Base-by-base conservation (phyloP, 805 yeast genomes). In the Candida fluviatilis region DNA sequence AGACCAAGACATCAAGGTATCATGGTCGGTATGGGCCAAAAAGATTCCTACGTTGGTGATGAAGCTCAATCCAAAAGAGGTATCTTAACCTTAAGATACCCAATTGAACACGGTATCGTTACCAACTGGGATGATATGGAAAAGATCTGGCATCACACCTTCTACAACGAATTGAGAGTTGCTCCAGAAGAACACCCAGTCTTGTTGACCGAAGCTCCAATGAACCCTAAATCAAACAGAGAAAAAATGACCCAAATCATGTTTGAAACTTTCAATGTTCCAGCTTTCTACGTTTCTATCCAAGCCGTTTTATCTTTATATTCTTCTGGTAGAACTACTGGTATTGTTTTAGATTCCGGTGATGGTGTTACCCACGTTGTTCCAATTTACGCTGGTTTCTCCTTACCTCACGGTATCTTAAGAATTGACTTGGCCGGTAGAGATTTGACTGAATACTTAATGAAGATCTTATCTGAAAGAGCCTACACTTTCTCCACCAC, bases 91-190 rank as follows among this genome's bases (percentile, higher is more conserved):
- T 78, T 93, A 69, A 86, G 95, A 76, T 93, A 93, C 80, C 99
- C 99, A 67, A 93, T 91, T 68, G 98, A 93, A 80, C 99, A 93
- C 80, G 99, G 99, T 86, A 89, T 93, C 58, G 98, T 93, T 52
- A 91, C 96, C 75, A 89, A 93, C 89, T 93, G 99, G 99, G 97
- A 91, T 70, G 99, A 93, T 69, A 93, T 93, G 99, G 99, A 93
- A 79, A 91, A 91, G 78, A 93, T 93, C 80, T 93, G 99, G 99
- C 98, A 93, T 75, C 99, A 93, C 82, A 93, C 98, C 60, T 93
- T 93, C 82, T 91, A 90, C 91, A 93, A 93, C 77, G 99, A 93
- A 78, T 84, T 93, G 75, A 88, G 98, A 78, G 97, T 93, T 69
- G 97, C 97, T 45, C 98, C 98, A 73, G 99, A 93, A 76, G 99